Evolutionary conservation across 1,284 basidiomycete genomes (phyloP), one percentile per base, ranked within the genome.

Genomic region (Termitomyces sp.): DNA sequence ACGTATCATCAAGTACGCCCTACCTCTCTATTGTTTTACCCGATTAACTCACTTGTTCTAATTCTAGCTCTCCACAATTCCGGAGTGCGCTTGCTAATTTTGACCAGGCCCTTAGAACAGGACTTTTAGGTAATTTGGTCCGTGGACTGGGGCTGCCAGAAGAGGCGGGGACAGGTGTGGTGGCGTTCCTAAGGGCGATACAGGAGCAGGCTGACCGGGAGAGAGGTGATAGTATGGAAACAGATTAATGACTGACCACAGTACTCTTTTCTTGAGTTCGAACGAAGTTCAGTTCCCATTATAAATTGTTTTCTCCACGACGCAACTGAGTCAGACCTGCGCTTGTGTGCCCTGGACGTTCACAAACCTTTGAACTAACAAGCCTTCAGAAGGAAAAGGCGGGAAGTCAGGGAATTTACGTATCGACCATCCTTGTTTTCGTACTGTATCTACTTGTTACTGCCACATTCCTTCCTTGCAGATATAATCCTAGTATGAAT

Each of bases 41-140:
- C 15, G 6, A 51, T 9, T 26, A 15, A 38, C 10, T 34, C 1
- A 31, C 47, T 50, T 51, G 17, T 5, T 13, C 24, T 19, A 52
- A 30, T 41, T 31, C 46, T 17, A 74, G 73, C 53, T 75, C 74
- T 5, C 70, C 74, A 6, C 71, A 73, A 58, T 74, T 75, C 59
- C 66, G 71, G 56, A 61, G 68, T 9, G 71, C 74, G 3, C 87
- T 92, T 13, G 70, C 79, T 2, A 86, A 78, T 63, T 80, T 92
- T 42, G 90, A 92, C 65, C 83, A 85, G 64, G 90, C 88, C 12
- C 73, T 92, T 44, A 76, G 83, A 46, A 92, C 89, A 0, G 90
- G 90, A 3, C 67, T 88, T 48, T 69, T 92, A 2, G 86, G 85
- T 9, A 81, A 78, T 1, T 72, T 92, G 6, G 88, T 92, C 30